These are phyloP conservation scores for Xanthoparmelia taractica DNA, from an alignment of 495 filamentous ascomycete species.

Conservation along the genomic window DNA sequence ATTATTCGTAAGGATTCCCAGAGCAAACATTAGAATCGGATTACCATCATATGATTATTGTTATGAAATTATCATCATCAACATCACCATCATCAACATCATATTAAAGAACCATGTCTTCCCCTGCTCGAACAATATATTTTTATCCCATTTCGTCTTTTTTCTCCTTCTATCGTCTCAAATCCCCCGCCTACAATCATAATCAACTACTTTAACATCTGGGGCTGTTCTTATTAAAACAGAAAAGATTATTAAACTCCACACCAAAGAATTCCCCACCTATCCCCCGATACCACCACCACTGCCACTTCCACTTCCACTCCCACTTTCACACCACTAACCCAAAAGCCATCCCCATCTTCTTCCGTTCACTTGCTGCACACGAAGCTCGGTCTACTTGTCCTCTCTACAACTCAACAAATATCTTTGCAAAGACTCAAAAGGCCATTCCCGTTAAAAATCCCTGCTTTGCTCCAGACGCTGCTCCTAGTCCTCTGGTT, in stretches of 20 bases:
- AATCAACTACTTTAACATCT: too few species aligned
- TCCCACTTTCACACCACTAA: neutral
- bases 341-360: neutral
- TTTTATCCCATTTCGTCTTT: too few species aligned
- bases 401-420: too few species aligned
- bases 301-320: neutral
- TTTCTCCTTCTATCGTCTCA: neutral
- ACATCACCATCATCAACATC: neutral
- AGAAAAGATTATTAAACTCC: neutral
- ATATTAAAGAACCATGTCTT: neutral
- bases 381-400: neutral
- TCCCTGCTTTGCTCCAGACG: conserved; percentile 3
- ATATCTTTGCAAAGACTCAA: too few species aligned
- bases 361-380: neutral
- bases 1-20: neutral
- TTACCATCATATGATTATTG: neutral
- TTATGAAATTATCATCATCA: neutral
- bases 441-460: neutral
- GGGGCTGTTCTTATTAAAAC: neutral
- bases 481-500: conserved; percentile 2
- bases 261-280: conserved; percentile 8
- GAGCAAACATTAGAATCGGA: neutral
- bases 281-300: neutral
- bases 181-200: neutral
- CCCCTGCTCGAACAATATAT: neutral